phyloP scores from a whole-genome alignment of 108 stramenopile genomes.

The Nitzschia sp. region DNA sequence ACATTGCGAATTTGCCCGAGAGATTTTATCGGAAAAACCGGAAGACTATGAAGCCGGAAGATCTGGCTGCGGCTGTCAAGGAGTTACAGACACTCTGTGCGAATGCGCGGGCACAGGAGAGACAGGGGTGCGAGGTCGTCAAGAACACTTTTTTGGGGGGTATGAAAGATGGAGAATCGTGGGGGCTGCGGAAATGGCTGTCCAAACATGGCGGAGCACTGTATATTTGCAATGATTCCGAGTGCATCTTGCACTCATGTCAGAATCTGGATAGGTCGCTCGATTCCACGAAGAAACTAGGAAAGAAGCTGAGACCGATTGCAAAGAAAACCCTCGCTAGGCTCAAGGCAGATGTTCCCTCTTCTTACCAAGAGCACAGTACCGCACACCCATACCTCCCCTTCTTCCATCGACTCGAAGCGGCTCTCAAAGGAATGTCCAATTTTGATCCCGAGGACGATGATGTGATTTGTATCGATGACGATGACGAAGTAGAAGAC shows the following conservation, averaged over 20 bases:
- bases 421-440: constrained; percentile 72
- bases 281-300: constrained; percentile 56
- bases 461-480: constrained; percentile 81
- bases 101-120: constrained; percentile 48
- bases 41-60: constrained; percentile 49
- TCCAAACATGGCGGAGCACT: constrained; percentile 80
- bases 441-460: constrained; percentile 88
- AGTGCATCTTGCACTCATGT: constrained; percentile 60
- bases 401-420: constrained; percentile 85
- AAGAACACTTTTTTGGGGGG: constrained; percentile 88
- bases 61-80: constrained; percentile 43
- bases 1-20: constrained; percentile 62
- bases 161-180: constrained; percentile 88
- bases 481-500: constrained; percentile 61
- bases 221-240: constrained; percentile 79
- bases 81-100: constrained; percentile 55
- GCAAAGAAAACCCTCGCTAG: constrained; percentile 57
- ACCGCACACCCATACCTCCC: constrained; percentile 88
- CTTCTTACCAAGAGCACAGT: constrained; percentile 83
- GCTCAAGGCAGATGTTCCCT: constrained; percentile 77
- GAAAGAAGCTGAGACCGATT: constrained; percentile 64
- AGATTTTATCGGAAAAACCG: constrained; percentile 64
- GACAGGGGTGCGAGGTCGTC: constrained; percentile 70
- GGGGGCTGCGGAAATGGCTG: constrained; percentile 89
- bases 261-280: constrained; percentile 56